Evolutionary conservation across 2,329 filamentous ascomycete genomes (phyloP), one percentile per base, ranked within the genome.

Genomic region (Trichoderma pleuroti): DNA sequence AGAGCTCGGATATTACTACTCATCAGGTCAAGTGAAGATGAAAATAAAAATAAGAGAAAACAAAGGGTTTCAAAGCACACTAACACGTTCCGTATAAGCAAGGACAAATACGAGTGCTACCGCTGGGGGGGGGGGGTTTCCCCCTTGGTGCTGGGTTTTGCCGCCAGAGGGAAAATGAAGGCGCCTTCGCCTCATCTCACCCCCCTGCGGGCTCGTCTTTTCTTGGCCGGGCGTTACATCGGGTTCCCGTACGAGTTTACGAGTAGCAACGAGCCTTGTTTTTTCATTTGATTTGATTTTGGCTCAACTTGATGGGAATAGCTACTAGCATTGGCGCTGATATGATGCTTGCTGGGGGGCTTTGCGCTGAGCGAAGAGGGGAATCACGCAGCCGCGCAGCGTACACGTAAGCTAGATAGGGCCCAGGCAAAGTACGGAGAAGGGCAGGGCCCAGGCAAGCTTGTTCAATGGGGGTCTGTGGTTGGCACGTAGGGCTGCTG

Each of bases 401-500:
- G 59, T 24, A 30, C 54, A 18, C 36, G 52, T 30, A 30, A 16
- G 24, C 26, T 30, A 56, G 54, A n/a, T 34, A 28, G 26, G 26
- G 26, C 26, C 26, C 32, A 42, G 52, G 32, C 49, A 57, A 60
- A n/a, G n/a, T 5, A 28, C 5, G 26, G 3, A 28, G 26, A 28
- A 28, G 26, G 26, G 26, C 26, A 28, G 26, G 26, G 26, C 26
- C 26, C 32, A 42, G 52, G 32, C 49, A 57, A 60, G 24, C 65
- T 46, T 36, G 28, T 28, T 64, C 7, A 12, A 24, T 52, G 62
- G 26, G 42, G 39, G 28, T n/a, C 18, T 42, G 46, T 24, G 12
- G n/a, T 36, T 54, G 26, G 65, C n/a, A n/a, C n/a, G n/a, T 68
- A 68, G 65, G 65, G 65, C 65, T 68, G 63, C 32, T 54, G 28